Percentiles rank a stretch among this genome's conserved stretches.
Conservation (phyloP, 331 rosid species). For the Acacia pycnantha region DNA sequence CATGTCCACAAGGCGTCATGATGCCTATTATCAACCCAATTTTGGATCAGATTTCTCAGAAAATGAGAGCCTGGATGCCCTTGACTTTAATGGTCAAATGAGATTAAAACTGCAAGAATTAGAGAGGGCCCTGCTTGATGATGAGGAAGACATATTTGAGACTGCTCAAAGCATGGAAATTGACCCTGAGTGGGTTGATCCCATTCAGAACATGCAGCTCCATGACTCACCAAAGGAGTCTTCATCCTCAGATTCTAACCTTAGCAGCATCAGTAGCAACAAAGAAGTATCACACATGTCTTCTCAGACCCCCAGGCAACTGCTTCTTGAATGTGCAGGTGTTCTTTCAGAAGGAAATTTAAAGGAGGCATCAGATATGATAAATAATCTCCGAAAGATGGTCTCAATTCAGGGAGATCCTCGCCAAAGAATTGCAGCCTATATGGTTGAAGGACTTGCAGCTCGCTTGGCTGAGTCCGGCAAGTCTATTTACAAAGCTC, state of each 20-base stretch:
- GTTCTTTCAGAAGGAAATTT: conserved; percentile 55
- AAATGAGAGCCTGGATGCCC: conserved; percentile 40
- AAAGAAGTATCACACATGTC: conserved; percentile 43
- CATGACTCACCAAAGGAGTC: conserved; percentile 68
- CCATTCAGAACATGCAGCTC: conserved; percentile 31
- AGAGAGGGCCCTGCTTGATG: conserved; percentile 68
- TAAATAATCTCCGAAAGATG: conserved; percentile 54
- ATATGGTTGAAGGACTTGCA: conserved; percentile 80
- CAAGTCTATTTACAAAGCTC: conserved; percentile 51
- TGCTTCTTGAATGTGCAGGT: conserved; percentile 62
- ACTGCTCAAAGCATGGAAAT: conserved; percentile 57
- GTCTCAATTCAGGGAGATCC: conserved; percentile 78
- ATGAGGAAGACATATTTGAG: conserved; percentile 42
- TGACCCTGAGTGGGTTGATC: conserved; percentile 56
- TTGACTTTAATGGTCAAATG: conserved; percentile 51
- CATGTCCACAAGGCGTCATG: conserved; percentile 31
- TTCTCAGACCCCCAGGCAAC: conserved; percentile 44
- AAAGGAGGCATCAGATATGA: conserved; percentile 48
- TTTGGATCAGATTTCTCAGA: conserved; percentile 47
- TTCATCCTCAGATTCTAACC: conserved; percentile 47
- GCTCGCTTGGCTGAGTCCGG: conserved; percentile 66
- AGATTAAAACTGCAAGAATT: conserved; percentile 66
- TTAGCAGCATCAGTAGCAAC: conserved; percentile 50
- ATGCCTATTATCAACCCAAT: conserved; percentile 39
- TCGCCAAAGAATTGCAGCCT: conserved; percentile 70